Base-by-base conservation (phyloP, 352 stramenopile species). In the Globisporangium irregulare region DNA sequence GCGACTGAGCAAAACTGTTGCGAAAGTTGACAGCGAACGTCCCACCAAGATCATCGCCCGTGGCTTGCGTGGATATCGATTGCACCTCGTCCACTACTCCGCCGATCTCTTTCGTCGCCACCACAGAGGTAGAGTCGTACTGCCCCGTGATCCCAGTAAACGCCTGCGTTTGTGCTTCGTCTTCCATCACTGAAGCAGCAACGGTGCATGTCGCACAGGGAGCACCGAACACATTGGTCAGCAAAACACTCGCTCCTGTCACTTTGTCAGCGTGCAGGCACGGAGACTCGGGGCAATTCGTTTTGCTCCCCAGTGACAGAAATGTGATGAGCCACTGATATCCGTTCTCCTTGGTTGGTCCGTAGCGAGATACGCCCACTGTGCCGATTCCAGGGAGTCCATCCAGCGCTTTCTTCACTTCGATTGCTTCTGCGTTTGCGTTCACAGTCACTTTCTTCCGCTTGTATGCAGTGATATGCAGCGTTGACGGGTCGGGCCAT, bases 291-390 rank as follows among this genome's bases (percentile, higher is more conserved):
- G 82, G 82, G 50, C 81, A 91, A 12, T 66, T 82, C 5, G 59
- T 83, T 24, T 70, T 77, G 29, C 54, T 79, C 0, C 85, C 74
- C 14, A 94, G 79, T 0, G 84, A 93, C 60, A 84, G 48, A 48
- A 94, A 90, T 22, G 87, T 92, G 4, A 94, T 75, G 41, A 73
- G 71, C 87, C 87, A 94, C 2, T 67, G 70, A 67, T 89, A 93
- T 2, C 77, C 87, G 22, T 92, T 89, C 48, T 59, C 58, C 22
- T 63, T 68, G 0, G 85, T 91, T 0, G 84, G 87, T 0, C 87
- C 87, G 20, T 80, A 60, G 3, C 87, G 83, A 10, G 81, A 72
- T 0, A 91, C 85, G 8, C 86, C 74, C 46, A 93, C 76, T 0
- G 77, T 71, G 7, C 87, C 87, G 24, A 90, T 70, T 1, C 84